These are phyloP conservation scores for Melaleuca quinquenervia DNA, from an alignment of 345 rosid genomes.

Conservation along the genomic window DNA sequence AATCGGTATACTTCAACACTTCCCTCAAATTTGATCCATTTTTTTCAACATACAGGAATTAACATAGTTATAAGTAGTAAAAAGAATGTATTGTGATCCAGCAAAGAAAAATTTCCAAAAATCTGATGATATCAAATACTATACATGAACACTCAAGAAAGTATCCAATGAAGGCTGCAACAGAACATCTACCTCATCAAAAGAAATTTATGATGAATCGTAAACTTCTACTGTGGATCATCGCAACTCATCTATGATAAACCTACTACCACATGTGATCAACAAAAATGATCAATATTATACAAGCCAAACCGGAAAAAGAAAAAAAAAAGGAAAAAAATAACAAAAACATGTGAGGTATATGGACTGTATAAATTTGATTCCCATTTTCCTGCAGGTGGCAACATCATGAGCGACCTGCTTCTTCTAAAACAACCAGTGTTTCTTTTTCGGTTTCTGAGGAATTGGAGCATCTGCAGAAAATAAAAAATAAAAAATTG, in stretches of 20 bases:
- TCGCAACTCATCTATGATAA: neutral
- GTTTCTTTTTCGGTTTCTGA: slow-evolving; percentile 76
- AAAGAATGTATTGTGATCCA: neutral
- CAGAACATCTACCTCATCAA: neutral
- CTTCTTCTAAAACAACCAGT: slow-evolving; percentile 70
- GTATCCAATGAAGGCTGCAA: neutral
- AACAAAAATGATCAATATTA: neutral
- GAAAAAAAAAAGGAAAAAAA: neutral
- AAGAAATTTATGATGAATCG: neutral
- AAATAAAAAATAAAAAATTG: neutral
- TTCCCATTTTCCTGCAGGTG: neutral
- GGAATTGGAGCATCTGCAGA: slow-evolving; percentile 55
- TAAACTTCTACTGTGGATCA: neutral
- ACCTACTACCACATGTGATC: neutral
- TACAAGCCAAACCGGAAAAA: neutral
- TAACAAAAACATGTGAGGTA: neutral
- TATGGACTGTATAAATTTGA: neutral
- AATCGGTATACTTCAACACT: neutral
- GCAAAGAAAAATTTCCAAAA: neutral
- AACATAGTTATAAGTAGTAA: neutral
- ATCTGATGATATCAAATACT: neutral
- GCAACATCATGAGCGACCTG: neutral
- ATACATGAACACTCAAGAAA: neutral
- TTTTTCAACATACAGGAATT: neutral
- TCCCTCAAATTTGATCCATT: neutral